phyloP scores from a whole-genome alignment of 805 yeast species.

The Candida jianshihensis region DNA sequence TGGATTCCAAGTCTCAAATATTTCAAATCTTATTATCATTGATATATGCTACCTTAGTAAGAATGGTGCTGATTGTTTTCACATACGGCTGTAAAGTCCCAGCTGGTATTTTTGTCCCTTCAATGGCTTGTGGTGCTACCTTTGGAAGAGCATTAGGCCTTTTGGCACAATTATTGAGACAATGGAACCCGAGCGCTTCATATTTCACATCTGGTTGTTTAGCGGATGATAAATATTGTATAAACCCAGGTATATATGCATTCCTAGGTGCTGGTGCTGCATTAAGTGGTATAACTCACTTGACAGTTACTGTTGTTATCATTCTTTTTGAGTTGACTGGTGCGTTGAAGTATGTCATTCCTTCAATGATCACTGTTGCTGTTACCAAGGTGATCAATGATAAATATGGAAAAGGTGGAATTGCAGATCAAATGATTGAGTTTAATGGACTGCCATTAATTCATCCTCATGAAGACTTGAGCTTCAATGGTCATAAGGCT shows the following conservation, averaged over 20 bases:
- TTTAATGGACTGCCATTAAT: conserved; percentile 85
- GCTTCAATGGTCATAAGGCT: conserved; percentile 40
- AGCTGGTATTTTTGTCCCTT: conserved; percentile 96
- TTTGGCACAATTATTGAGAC: conserved; percentile 46
- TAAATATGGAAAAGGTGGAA: conserved; percentile 75
- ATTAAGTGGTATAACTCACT: conserved; percentile 86
- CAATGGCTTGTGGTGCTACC: conserved; percentile 95
- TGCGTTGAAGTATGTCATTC: conserved; percentile 83
- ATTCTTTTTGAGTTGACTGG: conserved; percentile 97
- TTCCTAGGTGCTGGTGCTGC: conserved; percentile 96
- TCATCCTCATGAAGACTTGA: conserved; percentile 63
- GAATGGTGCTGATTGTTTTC: conserved; percentile 67
- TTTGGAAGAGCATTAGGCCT: conserved; percentile 86
- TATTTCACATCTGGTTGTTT: conserved; percentile 32
- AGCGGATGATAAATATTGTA: conserved; percentile 42
- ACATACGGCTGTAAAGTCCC: conserved; percentile 94
- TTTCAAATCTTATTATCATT: conserved; percentile 43
- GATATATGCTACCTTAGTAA: conserved; percentile 59
- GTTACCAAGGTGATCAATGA: conserved; percentile 77
- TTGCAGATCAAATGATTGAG: conserved; percentile 90
- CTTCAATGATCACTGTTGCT: conserved; percentile 94
- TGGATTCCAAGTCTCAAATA: conserved; percentile 26
- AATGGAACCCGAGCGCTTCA: conserved; percentile 28
- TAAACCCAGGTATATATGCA: conserved; percentile 93
- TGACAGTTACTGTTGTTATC: conserved; percentile 88